phyloP scores from a whole-genome alignment of 331 rosid species.

The Prunus yedoensis region DNA sequence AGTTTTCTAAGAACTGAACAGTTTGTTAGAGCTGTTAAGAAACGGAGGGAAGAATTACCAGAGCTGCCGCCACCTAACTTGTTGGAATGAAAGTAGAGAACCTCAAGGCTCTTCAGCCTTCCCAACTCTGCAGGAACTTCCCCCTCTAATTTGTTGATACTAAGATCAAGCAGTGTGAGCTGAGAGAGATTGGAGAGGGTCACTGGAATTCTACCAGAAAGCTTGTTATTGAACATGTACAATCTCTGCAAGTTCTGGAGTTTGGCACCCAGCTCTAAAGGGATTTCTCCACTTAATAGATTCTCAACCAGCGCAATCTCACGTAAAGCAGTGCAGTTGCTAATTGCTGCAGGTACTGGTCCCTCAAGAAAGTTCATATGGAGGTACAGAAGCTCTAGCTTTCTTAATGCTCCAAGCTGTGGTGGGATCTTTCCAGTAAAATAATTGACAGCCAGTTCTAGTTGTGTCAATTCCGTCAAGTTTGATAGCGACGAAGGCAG shows the following conservation, averaged over 20 bases:
- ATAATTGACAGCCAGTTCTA: conserved; percentile 15
- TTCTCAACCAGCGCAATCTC: conserved; percentile 12
- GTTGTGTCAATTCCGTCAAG: conserved; percentile 18
- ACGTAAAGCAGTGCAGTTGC: conserved; percentile 28
- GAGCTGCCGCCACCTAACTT: background rate
- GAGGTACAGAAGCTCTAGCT: conserved; percentile 20
- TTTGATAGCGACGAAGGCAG: conserved; percentile 22
- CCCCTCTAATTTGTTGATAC: conserved; percentile 23
- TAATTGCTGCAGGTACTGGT: conserved; percentile 14
- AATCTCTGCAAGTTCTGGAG: conserved; percentile 27
- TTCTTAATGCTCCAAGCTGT: conserved; percentile 23
- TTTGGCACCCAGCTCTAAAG: conserved; percentile 15
- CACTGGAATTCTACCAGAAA: conserved; percentile 29
- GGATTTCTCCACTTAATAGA: conserved; percentile 24
- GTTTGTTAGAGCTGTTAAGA: conserved; percentile 26
- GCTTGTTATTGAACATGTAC: conserved; percentile 3
- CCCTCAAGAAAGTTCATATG: conserved; percentile 18
- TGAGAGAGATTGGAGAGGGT: conserved; percentile 31
- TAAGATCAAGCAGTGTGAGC: conserved; percentile 27
- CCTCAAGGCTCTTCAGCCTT: conserved; percentile 25
- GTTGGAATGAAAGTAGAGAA: conserved; percentile 29
- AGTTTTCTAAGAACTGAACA: conserved; percentile 27
- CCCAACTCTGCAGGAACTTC: conserved; percentile 28
- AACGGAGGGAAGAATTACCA: conserved; percentile 23
- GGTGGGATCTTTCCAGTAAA: conserved; percentile 28